Percentiles rank a stretch among this genome's conserved stretches.
Conservation (phyloP, 306 rosid genomes). For the Prunus padus region DNA sequence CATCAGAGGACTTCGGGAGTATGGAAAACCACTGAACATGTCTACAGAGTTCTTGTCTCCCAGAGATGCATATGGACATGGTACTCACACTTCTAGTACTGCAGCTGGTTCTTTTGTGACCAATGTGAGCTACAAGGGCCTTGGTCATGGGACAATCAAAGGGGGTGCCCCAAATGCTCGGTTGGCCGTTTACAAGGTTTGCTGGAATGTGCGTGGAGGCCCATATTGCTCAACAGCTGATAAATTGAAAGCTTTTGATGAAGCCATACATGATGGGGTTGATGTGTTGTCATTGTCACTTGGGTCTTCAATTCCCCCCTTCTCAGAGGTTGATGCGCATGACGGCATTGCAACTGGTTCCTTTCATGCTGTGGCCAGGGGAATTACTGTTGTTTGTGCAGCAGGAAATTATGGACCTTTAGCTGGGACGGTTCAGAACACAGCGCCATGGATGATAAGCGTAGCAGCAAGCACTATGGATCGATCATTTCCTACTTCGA, state of each 20-base stretch:
- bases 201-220: constrained; percentile 32
- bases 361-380: constrained; percentile 43
- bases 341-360: constrained; percentile 38
- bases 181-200: constrained; percentile 52
- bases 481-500: constrained; percentile 42
- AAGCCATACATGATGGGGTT: constrained; percentile 53
- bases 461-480: constrained; percentile 47
- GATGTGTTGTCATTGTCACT: constrained; percentile 47
- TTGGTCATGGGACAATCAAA: constrained; percentile 38
- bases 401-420: constrained; percentile 42
- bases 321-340: constrained; percentile 27
- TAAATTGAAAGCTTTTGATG: constrained; percentile 45
- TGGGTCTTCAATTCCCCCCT: constrained; percentile 34
- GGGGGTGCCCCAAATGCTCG: constrained; percentile 55
- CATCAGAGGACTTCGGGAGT: constrained; percentile 32
- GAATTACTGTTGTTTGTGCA: constrained; percentile 39
- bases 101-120: constrained; percentile 39
- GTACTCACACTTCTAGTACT: constrained; percentile 47
- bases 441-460: constrained; percentile 42
- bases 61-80: constrained; percentile 47
- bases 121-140: constrained; percentile 47
- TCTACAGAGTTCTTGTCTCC: constrained; percentile 43
- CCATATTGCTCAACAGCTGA: constrained; percentile 39
- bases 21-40: constrained; percentile 28
- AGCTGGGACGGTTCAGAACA: constrained; percentile 37